A percentile compares a stretch with the other conserved stretches of the same genome.
Conservation (phyloP, 805 yeast species). For the Metschnikowia similis region DNA sequence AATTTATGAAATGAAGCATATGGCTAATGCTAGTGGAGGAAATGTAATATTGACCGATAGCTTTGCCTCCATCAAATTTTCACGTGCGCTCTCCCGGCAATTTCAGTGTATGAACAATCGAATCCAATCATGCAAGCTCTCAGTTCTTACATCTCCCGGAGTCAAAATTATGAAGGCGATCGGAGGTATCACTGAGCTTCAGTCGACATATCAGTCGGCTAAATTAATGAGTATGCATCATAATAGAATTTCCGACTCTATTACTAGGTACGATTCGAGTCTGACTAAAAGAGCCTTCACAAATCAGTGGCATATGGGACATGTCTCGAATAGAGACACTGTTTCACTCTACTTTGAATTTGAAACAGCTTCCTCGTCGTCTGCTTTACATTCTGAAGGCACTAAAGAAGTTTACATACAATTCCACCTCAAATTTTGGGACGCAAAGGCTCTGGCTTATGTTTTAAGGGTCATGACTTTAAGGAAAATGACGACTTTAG, state of each 20-base stretch:
- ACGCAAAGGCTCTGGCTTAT: conserved; percentile 16
- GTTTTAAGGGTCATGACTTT: conserved; percentile 30
- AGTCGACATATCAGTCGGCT: conserved; percentile 28
- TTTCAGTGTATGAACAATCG: background rate
- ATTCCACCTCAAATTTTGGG: conserved; percentile 29
- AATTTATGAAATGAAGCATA: conserved; percentile 37
- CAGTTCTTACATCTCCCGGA: conserved; percentile 28
- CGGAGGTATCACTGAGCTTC: conserved; percentile 31
- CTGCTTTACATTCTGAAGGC: conserved; percentile 12
- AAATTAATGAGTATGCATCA: conserved; percentile 20
- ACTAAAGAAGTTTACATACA: conserved; percentile 29
- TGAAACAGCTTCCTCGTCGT: conserved; percentile 24
- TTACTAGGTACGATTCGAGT: conserved; percentile 29
- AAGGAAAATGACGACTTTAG: conserved; percentile 25
- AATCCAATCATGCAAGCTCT: conserved; percentile 16
- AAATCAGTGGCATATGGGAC: conserved; percentile 33
- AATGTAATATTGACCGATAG: conserved; percentile 25
- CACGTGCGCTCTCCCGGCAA: conserved; percentile 12
- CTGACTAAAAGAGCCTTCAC: conserved; percentile 32
- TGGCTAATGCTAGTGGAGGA: conserved; percentile 33
- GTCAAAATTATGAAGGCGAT: conserved; percentile 31
- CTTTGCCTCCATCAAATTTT: conserved; percentile 24
- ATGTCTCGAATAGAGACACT: conserved; percentile 19
- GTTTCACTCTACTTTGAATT: conserved; percentile 31
- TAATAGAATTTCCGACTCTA: conserved; percentile 31